A percentile compares a stretch with the other conserved stretches of the same genome.
phyloP scores from a whole-genome alignment of 768 basidiomycete species.

The Galerina sulciceps region DNA sequence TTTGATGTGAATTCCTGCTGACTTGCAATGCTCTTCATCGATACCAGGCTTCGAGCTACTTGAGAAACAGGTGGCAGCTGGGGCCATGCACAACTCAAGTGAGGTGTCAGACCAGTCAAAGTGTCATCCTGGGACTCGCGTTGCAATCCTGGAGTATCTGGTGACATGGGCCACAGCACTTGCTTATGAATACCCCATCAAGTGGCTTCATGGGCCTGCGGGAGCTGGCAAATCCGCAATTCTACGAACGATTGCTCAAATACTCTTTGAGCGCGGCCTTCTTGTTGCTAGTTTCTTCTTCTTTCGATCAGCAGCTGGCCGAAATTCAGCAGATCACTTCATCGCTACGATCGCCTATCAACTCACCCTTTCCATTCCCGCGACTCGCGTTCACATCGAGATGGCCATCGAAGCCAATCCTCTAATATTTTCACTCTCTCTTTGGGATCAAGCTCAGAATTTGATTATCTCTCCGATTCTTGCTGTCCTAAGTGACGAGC shows the following conservation, averaged over 20 bases:
- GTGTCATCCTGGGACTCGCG: slow-evolving; percentile 17
- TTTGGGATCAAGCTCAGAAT: background rate
- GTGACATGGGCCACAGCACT: background rate
- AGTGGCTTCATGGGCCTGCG: slow-evolving; percentile 14
- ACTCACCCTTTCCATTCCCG: slow-evolving; percentile 6
- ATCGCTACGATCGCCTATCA: slow-evolving; percentile 15
- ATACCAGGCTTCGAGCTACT: background rate
- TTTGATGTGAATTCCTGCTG: too few relatives aligned
- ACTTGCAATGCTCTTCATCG: too few relatives aligned
- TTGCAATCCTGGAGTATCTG: slow-evolving; percentile 6
- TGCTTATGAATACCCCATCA: background rate
- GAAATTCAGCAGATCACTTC: background rate
- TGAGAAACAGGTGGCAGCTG: background rate
- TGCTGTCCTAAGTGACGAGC: background rate
- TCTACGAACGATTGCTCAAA: slow-evolving; percentile 1
- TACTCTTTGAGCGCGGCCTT: background rate
- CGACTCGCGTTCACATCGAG: background rate
- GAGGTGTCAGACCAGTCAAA: slow-evolving; percentile 12
- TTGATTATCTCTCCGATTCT: background rate
- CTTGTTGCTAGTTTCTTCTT: slow-evolving; percentile 15
- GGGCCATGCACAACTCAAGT: slow-evolving; percentile 16
- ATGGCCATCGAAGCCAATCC: slow-evolving; percentile 7
- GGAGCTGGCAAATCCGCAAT: slow-evolving; percentile 16
- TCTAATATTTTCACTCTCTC: slow-evolving; percentile 1
- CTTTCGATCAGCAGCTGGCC: slow-evolving; percentile 2